Evolutionary conservation across 225 moss, liverwort and hornwort genomes (phyloP).

Genomic region (Straminergon stramineum): DNA sequence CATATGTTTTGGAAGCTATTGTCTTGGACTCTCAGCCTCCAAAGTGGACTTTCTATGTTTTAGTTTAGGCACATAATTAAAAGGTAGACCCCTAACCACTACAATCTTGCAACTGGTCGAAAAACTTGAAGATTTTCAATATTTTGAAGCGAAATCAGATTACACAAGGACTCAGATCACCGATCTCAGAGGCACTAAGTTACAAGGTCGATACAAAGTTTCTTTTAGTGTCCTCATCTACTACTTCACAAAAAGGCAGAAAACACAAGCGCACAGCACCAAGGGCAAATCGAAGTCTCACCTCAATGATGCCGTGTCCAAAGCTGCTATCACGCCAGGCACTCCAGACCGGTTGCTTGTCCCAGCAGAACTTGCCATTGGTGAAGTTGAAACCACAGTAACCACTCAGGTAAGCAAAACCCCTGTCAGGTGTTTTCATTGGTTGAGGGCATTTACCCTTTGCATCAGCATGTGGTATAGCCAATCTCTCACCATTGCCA

Average conservation of each 20-base stretch:
- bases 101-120: background rate
- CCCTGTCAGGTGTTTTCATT: conserved; percentile 1
- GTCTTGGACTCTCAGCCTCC: background rate
- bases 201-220: background rate
- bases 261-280: background rate
- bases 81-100: background rate
- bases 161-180: background rate
- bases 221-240: background rate
- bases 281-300: background rate
- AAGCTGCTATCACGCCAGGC: conserved; percentile 92
- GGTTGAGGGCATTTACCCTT: conserved; percentile 43
- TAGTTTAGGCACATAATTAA: background rate
- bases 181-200: background rate
- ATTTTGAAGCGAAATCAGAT: background rate
- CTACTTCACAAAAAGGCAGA: background rate
- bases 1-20: background rate
- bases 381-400: conserved; percentile 84
- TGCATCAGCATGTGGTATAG: conserved; percentile 60
- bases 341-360: conserved; percentile 83
- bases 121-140: background rate
- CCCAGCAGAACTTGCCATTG: conserved; percentile 83
- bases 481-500: conserved; percentile 76
- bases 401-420: conserved; percentile 34
- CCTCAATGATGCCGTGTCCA: conserved; percentile 93
- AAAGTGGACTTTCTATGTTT: background rate